phyloP scores from a whole-genome alignment of 495 filamentous ascomycete species.

The Podospora comata region DNA sequence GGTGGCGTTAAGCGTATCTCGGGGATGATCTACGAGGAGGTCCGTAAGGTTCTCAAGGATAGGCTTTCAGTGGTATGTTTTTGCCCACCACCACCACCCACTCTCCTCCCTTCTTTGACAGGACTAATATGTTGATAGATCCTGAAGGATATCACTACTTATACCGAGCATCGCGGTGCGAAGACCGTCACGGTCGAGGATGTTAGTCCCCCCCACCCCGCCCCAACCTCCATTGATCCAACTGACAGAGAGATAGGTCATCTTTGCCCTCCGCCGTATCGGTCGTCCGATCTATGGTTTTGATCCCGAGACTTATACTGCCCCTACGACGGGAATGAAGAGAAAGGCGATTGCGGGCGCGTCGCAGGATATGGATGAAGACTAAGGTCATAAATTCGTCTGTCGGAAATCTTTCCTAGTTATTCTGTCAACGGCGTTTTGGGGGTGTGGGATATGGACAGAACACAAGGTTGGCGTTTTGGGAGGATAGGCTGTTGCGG shows the following conservation, averaged over 20 bases:
- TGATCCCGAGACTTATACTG: conserved; percentile 31
- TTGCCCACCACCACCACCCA: background rate
- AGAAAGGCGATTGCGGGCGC: background rate
- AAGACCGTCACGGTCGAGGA: conserved; percentile 65
- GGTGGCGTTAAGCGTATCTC: conserved; percentile 77
- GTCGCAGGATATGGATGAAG: background rate
- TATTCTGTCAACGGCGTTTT: too few relatives aligned
- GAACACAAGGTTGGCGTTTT: too few relatives aligned
- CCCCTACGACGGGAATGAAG: conserved; percentile 1
- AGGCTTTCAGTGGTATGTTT: conserved; percentile 51
- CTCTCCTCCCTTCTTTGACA: background rate
- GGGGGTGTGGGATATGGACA: too few relatives aligned
- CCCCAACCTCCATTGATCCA: background rate
- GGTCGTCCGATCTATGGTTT: conserved; percentile 54
- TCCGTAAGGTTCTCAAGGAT: conserved; percentile 51
- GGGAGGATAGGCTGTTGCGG: too few relatives aligned
- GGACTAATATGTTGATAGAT: conserved; percentile 45
- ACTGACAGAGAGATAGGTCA: conserved; percentile 47
- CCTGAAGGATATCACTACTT: conserved; percentile 47
- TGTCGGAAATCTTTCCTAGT: too few relatives aligned
- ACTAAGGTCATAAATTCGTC: background rate
- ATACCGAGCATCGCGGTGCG: conserved; percentile 48
- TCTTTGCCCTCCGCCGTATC: conserved; percentile 53
- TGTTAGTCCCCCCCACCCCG: conserved; percentile 40
- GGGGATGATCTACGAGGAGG: conserved; percentile 65